Evolutionary conservation across 495 filamentous ascomycete genomes (phyloP), one percentile per base, ranked within the genome.

Genomic region (Xylaria palmicola): DNA sequence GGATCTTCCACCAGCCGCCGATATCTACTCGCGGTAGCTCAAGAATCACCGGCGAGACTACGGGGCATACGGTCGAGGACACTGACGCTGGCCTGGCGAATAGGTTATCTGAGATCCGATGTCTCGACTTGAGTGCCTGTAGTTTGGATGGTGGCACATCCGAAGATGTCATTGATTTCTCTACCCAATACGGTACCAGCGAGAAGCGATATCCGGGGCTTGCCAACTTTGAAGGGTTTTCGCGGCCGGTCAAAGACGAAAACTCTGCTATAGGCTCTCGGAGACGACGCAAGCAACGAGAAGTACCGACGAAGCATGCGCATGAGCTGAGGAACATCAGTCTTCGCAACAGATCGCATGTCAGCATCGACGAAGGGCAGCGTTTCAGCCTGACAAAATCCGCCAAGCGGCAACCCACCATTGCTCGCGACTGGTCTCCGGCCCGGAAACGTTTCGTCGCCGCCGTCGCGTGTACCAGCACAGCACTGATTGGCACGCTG

Each of bases 401-500:
- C n/a, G 77, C 81, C 56, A 77, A 68, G 56, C 75, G 72, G 27
- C 79, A 80, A 40, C 79, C 79, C 26, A 64, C 64, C 13, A 81
- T 85, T 48, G 86, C 87, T 19, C 76, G 88, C 59, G 85, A 90
- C 68, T 90, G 86, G 88, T 80, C 79, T 41, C 79, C 79, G 6
- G 62, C 67, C 24, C 81, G 85, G 56, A 92, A 92, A 76, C 70
- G 88, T 59, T 85, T 86, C 55, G 79, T 83, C 59, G 89, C 89
- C 6, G 71, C 77, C 0, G 81, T 90, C 66, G 81, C 86, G n/a
- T 92, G 89, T 67, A 74, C 85, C 47, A 90, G 86, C 59, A 89
- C 88, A 6, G 82, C 83, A 13, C 71, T 88, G 44, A 74, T 91
- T 59, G 90, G 89, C 3, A 73, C 88, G 15, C 77, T 90, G 19